Base-by-base conservation (phyloP, 257 asterid genomes). In the Salvia splendens region DNA sequence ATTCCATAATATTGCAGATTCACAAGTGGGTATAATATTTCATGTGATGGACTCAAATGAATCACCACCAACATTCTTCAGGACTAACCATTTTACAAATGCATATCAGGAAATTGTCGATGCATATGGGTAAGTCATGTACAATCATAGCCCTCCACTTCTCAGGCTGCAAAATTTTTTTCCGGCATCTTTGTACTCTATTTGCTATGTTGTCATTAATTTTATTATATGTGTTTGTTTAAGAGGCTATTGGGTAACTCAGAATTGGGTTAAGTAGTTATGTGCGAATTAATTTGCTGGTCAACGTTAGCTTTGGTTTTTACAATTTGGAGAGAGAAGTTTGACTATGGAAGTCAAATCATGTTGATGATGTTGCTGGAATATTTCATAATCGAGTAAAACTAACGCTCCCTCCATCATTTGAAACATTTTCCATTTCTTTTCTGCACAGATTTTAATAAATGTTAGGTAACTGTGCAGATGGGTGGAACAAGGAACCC, bases 81-180 rank as follows among this genome's bases (percentile, higher is more conserved):
- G 87, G 73, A 92, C 92, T 72, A 87, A 85, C 79, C 57, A 61
- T 65, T 85, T 87, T 61, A 92, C 95, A 20, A 85, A 77, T 77
- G 86, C 92, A 62, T 92, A 81, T 80, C 98, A 92, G 71, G 98
- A 89, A 89, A 85, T 92, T 78, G 96, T 92, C 60, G 96, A 92
- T 84, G 98, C 98, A 38, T 92, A 92, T 58, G 98, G 98, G 98
- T 89, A 75, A 83, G 89, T 68, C 67, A 74, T 71, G 61, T n/a
- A n/a, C n/a, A n/a, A n/a, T n/a, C 64, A 43, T 38, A 45, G 59
- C 60, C 70, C 47, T 72, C n/a, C n/a, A n/a, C 57, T 49, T 75
- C 52, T 52, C 48, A 40, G 65, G 61, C 20, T 45, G 20, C 45
- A 49, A 69, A 41, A 17, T 9, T 20, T 51, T 61, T 51, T 10